Evolutionary conservation across 345 rosid genomes (phyloP).

Genomic region (Psidium friedrichsthalianum): DNA sequence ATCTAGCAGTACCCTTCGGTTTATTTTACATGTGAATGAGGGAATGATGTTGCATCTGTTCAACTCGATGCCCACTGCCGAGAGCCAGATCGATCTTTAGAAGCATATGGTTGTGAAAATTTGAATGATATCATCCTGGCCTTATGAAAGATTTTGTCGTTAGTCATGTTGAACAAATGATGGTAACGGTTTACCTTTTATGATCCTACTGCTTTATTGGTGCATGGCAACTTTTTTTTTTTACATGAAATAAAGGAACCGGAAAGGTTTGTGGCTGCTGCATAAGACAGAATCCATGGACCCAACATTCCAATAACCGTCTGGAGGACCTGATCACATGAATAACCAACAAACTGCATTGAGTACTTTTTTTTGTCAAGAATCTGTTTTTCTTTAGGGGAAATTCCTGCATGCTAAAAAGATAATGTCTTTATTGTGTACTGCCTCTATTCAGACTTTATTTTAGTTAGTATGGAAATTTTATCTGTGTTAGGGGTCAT

Average conservation of each 20-base stretch:
- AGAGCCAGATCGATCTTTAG: neutral
- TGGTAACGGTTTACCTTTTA: neutral
- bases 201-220: neutral
- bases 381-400: neutral
- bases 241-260: neutral
- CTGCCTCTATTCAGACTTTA: neutral
- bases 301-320: neutral
- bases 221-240: neutral
- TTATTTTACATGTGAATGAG: neutral
- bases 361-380: neutral
- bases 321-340: neutral
- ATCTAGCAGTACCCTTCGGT: neutral
- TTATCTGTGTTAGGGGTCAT: neutral
- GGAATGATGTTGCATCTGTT: neutral
- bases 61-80: neutral
- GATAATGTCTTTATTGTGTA: neutral
- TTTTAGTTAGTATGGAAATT: neutral
- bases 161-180: neutral
- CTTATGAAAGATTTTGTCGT: neutral
- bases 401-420: neutral
- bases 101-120: neutral
- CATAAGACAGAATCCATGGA: neutral
- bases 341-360: neutral
- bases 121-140: neutral
- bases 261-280: neutral